Base-by-base conservation (phyloP, 208 protist genomes). In the Spongospora subterranea region DNA sequence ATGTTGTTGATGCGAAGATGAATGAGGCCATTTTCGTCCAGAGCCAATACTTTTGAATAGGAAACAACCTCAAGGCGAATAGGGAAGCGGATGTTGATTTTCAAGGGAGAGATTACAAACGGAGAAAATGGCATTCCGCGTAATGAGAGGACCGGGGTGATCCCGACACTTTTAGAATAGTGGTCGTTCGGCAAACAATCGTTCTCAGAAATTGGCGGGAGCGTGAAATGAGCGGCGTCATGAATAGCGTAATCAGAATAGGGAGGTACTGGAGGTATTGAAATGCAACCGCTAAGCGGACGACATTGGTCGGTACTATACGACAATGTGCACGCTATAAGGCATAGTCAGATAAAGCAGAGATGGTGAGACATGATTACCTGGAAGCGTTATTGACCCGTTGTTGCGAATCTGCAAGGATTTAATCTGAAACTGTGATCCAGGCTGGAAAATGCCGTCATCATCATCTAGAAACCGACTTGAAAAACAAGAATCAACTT, bases 1-100 rank as follows among this genome's bases (percentile, higher is more conserved):
- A 82, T 43, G 71, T 82, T 82, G 35, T 6, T 82, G 71, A 82
- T 35, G 71, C 71, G 71, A 13, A 82, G 71, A n/a, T n/a, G 71
- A n/a, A 82, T 82, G 35, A 17, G 35, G n/a, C 17, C 71, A n/a
- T 40, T 13, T n/a, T 82, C 71, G 71, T 82, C 71, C 35, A 17
- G 13, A 6, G 35, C n/a, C 17, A 82, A n/a, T n/a, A 82, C 17
- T 35, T 6, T 39, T 35, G 71, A 13, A 6, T 13, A 35, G 17
- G 71, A 82, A 20, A 82, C 71, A 43, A 35, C 71, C 6, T 82
- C 71, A n/a, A 82, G 71, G 13, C 35, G n/a, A 20, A 82, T 39
- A 6, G 71, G 71, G n/a, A 82, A 82, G 17, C 35, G 71, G 35
- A n/a, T 17, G 17, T 40, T n/a, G 17, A 82, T 35, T n/a, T 82